Evolutionary conservation across 768 basidiomycete genomes (phyloP), one percentile per base, ranked within the genome.

Genomic region (Leucogyrophana mollusca): DNA sequence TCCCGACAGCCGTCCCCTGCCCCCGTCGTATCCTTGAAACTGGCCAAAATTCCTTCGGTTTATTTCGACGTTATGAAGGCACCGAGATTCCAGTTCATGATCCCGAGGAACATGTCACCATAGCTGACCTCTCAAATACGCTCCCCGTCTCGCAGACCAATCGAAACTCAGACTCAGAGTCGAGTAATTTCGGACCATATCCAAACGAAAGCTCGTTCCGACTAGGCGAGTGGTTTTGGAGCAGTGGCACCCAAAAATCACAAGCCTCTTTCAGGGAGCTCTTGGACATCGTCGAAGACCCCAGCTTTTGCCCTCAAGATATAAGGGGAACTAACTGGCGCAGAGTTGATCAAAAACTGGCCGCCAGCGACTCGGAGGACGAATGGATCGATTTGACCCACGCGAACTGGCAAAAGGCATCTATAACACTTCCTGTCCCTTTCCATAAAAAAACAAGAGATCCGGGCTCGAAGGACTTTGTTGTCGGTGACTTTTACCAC

Each of bases 271-370:
- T 37, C 35, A 37, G n/a, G n/a, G 16, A 37, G 35, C 35, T 37
- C 8, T 9, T 37, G 6, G 20, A 51, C n/a, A 59, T 59, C 34
- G 38, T 59, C 9, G 27, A 13, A 13, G 35, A 41, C 25, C 20
- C 9, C n/a, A 8, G 22, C 40, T 41, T 41, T 22, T 8, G 40
- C 21, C 23, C 40, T n/a, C 8, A 41, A 7, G 23, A 41, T 9
- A 16, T 41, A 8, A 5, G 21, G 9, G 7, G 8, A 22, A 24
- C 23, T 5, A 41, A 41, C 16, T 41, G 40, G 40, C 14, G 21
- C 16, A 7, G 9, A 14, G 25, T 41, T 30, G 25, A 41, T 41
- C 21, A 16, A 30, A n/a, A 24, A n/a, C 40, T 41, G 7, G 40
- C 25, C 21, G 25, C 10, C 18, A 24, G 7, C 21, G 9, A 30